Evolutionary conservation across 768 basidiomycete species (phyloP), one percentile per base, ranked within the genome.

Genomic region (Hericium alpestre): DNA sequence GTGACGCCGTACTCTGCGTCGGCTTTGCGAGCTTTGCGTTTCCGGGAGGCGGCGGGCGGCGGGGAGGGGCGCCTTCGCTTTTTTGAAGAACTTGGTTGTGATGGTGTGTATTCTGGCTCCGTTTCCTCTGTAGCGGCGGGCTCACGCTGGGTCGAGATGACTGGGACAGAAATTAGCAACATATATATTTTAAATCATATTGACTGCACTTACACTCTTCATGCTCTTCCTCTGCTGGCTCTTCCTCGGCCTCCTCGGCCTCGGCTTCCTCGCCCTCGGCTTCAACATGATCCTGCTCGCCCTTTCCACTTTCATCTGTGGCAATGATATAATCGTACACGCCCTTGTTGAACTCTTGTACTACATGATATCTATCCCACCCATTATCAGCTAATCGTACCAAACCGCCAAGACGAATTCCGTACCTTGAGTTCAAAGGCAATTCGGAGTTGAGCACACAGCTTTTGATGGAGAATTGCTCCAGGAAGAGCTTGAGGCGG

Each of bases 261-360:
- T n/a, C n/a, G n/a, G n/a, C 71, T 13, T 70, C 69, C 16, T 67
- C 72, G 18, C 71, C 65, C 54, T 81, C 81, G 11, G 71, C 70
- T 10, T 75, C 77, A n/a, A 69, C 68, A 56, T 84, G 82, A 15
- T 72, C 73, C 56, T 79, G 80, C 1, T 74, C 72, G 3, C 73
- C 74, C 3, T 76, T 74, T 0, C 82, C 81, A 57, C 82, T 83
- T 71, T 98, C 96, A 66, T 98, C 95, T 10, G 94, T 95, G 0
- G 96, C 96, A 55, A 99, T 96, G 61, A 98, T 93, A 69, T 98
- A 97, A 68, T 99, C 93, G 64, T 97, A 98, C 8, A 96, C 91
- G 2, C 96, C 96, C 64, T 91, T 90, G 71, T 99, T 99, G 67
- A 99, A 99, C 70, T 97, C 96, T 64, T 99, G 94, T 1, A 99